phyloP scores from a whole-genome alignment of 2,329 filamentous ascomycete species.

The Cladophialophora psammophila region DNA sequence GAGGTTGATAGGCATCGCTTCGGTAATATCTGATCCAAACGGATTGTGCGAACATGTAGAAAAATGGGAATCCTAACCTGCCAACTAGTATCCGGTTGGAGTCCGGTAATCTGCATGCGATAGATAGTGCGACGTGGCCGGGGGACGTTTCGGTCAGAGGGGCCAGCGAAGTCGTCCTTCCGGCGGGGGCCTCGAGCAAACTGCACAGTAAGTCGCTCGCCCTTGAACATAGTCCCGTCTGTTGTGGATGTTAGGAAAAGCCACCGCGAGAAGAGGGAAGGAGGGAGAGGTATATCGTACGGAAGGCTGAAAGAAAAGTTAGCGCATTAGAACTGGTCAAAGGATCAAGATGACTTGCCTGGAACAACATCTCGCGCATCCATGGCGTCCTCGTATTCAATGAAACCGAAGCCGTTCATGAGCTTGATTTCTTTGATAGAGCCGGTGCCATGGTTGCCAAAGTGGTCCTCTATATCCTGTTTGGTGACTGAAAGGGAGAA shows the following conservation, averaged over 20 bases:
- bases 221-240: conserved; percentile 99
- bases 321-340: conserved; percentile 5
- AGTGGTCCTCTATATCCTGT: conserved; percentile 94
- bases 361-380: conserved; percentile 98
- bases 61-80: conserved; percentile 77
- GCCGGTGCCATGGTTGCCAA: conserved; percentile 92
- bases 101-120: conserved; percentile 96
- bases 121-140: conserved; percentile 93
- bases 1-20: background rate
- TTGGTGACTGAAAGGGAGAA: conserved; percentile 75
- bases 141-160: conserved; percentile 68
- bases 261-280: background rate
- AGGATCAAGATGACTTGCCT: conserved; percentile 66
- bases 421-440: conserved; percentile 99
- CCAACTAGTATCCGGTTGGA: conserved; percentile 99
- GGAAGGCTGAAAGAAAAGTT: conserved; percentile 32
- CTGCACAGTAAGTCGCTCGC: conserved; percentile 95
- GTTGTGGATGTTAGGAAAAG: conserved; percentile 44
- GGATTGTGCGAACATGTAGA: conserved; percentile 1
- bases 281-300: conserved; percentile 25
- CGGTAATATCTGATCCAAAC: background rate
- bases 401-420: conserved; percentile 99
- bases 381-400: conserved; percentile 98
- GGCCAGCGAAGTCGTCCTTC: conserved; percentile 69
- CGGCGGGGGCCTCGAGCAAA: conserved; percentile 88